Base-by-base conservation (phyloP, 176 grass and related monocot species). In the Ensete glaucum region DNA sequence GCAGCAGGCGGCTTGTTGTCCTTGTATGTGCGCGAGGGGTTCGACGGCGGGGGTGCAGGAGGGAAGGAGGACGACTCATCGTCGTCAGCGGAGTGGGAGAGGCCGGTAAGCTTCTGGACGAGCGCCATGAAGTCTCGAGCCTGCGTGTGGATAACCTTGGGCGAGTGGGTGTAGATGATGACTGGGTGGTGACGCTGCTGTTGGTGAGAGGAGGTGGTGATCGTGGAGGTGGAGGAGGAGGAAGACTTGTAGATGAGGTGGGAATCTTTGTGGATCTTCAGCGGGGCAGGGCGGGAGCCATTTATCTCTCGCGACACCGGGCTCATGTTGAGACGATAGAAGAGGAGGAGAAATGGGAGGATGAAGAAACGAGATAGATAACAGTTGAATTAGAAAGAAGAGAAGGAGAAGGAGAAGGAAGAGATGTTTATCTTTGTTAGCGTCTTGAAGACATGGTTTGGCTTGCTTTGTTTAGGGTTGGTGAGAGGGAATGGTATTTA, bases 61-160 rank as follows among this genome's bases (percentile, higher is more conserved):
- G 24, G 2, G 11, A 53, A 21, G 54, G 73, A 58, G 26, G 73
- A 9, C 23, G 57, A 51, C 15, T 20, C n/a, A 17, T 34, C 11
- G 17, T 9, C 52, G 65, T 50, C 64, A 9, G 9, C 50, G 72
- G 78, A 26, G 60, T 62, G 29, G 56, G 85, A 83, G 20, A 81
- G 82, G 73, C 85, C 82, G 25, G 89, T 91, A 80, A 91, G 89
- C 73, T 81, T 91, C 82, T 91, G 89, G 19, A 91, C 85, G 77
- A 91, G 81, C 73, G 85, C 81, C 82, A 87, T 87, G 82, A 91
- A 91, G 77, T 91, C 85, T 14, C 69, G 68, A 9, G 89, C 76
- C 63, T 65, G 79, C 48, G 89, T 85, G 73, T 75, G 82, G 73
- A 91, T 91, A 73, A 91, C 80, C 89, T 83, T 91, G 70, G 89